phyloP scores from a whole-genome alignment of 768 basidiomycete genomes.

The Russula brevipes region DNA sequence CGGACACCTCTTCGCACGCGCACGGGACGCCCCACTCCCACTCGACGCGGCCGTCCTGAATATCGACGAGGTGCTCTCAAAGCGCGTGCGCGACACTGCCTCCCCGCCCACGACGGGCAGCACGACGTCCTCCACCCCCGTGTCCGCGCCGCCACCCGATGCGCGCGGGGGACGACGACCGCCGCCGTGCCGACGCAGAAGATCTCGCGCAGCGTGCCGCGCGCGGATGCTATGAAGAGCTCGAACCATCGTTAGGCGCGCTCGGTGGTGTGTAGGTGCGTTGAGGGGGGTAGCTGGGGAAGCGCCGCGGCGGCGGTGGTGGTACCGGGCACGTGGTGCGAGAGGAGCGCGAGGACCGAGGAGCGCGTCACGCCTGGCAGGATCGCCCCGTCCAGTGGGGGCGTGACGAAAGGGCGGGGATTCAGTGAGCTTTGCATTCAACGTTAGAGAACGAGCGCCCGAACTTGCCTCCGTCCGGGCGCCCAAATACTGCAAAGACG shows the following conservation, averaged over 20 bases:
- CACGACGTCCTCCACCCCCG: conserved; percentile 12
- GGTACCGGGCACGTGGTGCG: no score
- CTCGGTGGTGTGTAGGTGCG: conserved; percentile 40
- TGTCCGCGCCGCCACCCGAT: conserved; percentile 60
- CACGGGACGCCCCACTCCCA: conserved; percentile 63
- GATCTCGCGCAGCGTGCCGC: conserved; percentile 71
- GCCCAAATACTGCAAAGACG: conserved; percentile 42
- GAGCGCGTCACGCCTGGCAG: conserved; percentile 90
- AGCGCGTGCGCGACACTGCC: conserved; percentile 60
- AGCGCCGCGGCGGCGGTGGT: conserved; percentile 30
- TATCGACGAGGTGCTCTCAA: conserved; percentile 63
- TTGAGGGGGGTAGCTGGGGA: conserved; percentile 39
- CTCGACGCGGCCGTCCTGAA: conserved; percentile 62
- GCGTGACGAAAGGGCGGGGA: conserved; percentile 55
- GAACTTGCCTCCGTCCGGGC: conserved; percentile 36
- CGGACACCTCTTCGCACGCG: conserved; percentile 28
- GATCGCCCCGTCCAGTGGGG: conserved; percentile 86
- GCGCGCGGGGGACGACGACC: conserved; percentile 60
- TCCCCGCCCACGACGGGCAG: conserved; percentile 51
- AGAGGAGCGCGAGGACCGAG: conserved; percentile 72
- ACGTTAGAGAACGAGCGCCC: not conserved
- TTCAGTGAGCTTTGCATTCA: no score
- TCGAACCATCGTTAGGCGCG: conserved; percentile 43
- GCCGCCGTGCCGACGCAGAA: conserved; percentile 85
- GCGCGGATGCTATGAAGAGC: conserved; percentile 39